Conservation (phyloP, 2,329 filamentous ascomycete genomes). For the Sclerotinia borealis region DNA sequence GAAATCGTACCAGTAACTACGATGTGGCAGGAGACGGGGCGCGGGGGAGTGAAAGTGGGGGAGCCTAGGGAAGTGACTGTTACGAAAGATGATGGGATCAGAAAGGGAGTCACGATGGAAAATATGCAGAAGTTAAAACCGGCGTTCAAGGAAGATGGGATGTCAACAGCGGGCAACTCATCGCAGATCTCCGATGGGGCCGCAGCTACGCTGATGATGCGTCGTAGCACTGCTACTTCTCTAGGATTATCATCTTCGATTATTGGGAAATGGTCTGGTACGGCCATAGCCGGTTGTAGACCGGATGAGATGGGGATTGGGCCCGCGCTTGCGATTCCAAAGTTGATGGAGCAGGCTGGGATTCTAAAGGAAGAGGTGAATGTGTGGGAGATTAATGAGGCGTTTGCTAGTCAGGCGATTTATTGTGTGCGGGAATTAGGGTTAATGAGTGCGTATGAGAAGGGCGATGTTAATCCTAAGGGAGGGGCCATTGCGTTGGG, state of each 20-base stretch:
- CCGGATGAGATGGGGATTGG: slow-evolving; percentile 95
- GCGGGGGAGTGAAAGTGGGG: slow-evolving; percentile 49
- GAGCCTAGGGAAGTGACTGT: slow-evolving; percentile 60
- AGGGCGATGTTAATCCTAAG: slow-evolving; percentile 77
- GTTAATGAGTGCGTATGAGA: slow-evolving; percentile 54
- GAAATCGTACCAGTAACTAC: slow-evolving; percentile 81
- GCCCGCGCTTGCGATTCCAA: slow-evolving; percentile 79
- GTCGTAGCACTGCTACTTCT: slow-evolving; percentile 68
- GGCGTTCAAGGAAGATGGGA: slow-evolving; percentile 69
- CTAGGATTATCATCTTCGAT: slow-evolving; percentile 65
- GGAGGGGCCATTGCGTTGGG: slow-evolving; percentile 93
- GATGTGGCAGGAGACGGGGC: slow-evolving; percentile 57
- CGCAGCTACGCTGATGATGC: slow-evolving; percentile 77
- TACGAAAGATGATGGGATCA: slow-evolving; percentile 74
- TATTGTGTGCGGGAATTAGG: slow-evolving; percentile 68
- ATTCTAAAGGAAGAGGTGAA: slow-evolving; percentile 64
- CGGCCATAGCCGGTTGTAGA: slow-evolving; percentile 67
- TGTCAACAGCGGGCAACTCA: slow-evolving; percentile 79
- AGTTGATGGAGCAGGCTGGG: slow-evolving; percentile 64
- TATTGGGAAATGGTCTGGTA: slow-evolving; percentile 76
- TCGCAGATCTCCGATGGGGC: slow-evolving; percentile 86
- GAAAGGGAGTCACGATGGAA: slow-evolving; percentile 60
- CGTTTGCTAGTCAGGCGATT: slow-evolving; percentile 59
- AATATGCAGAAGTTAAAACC: slow-evolving; percentile 76
- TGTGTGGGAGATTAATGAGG: slow-evolving; percentile 93